phyloP scores from a whole-genome alignment of 768 basidiomycete genomes.

The Suillus fuscotomentosus region DNA sequence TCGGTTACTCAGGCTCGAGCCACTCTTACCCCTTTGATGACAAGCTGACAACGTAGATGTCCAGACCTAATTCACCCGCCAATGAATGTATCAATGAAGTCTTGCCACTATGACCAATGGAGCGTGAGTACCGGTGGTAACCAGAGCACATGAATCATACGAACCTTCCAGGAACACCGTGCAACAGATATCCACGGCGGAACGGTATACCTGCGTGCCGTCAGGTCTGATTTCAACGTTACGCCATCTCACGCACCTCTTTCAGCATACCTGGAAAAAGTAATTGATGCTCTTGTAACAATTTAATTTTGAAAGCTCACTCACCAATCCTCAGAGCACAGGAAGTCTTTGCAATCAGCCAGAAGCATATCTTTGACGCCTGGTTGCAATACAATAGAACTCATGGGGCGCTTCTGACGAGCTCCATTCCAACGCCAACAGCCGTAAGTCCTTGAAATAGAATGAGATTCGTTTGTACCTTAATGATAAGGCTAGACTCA shows the following conservation, averaged over 20 bases:
- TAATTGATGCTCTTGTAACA: constrained; percentile 18
- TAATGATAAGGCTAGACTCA: constrained; percentile 40
- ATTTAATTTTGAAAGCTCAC: constrained; percentile 30
- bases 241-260: constrained; percentile 54
- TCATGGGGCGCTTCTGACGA: constrained; percentile 86
- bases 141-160: constrained; percentile 6
- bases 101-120: constrained; percentile 57
- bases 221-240: constrained; percentile 18
- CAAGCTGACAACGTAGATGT: constrained; percentile 89
- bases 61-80: constrained; percentile 81
- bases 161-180: constrained; percentile 85
- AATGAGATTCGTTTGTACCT: constrained; percentile 9
- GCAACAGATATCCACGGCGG: constrained; percentile 80
- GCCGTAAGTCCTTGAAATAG: constrained; percentile 53
- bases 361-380: constrained; percentile 91
- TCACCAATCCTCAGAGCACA: constrained; percentile 82
- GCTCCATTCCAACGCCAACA: constrained; percentile 91
- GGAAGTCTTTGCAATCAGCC: constrained; percentile 82
- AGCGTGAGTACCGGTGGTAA: constrained; percentile 14
- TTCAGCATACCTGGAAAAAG: constrained; percentile 74
- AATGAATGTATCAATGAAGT: constrained; percentile 84
- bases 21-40: constrained; percentile 76
- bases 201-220: constrained; percentile 71
- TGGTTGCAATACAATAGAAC: constrained; percentile 87
- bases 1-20: constrained; percentile 10